Percentiles rank a stretch among this genome's conserved stretches.
phyloP scores from a whole-genome alignment of 2,329 filamentous ascomycete species.

The Penicillium sp. region DNA sequence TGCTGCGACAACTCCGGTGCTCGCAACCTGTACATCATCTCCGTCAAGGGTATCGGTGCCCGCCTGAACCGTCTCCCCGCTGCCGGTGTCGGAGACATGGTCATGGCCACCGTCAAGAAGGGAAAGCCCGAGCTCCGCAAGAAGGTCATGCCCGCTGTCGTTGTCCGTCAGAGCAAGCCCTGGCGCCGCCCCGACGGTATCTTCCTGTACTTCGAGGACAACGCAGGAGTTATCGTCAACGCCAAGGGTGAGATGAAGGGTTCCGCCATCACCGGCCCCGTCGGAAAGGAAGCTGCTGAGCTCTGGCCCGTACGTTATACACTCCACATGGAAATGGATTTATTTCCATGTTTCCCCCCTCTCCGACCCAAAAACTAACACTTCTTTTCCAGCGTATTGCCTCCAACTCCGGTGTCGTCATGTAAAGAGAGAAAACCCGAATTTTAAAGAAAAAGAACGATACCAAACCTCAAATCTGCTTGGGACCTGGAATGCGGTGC shows the following conservation, averaged over 20 bases:
- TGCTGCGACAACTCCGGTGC: conserved; percentile 99
- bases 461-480: conserved; percentile 29
- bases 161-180: conserved; percentile 98
- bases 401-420: conserved; percentile 99
- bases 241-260: conserved; percentile 99
- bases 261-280: conserved; percentile 96
- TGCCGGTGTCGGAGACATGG: conserved; percentile 98
- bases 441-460: conserved; percentile 32
- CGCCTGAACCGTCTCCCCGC: conserved; percentile 96
- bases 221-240: conserved; percentile 99
- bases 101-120: conserved; percentile 99
- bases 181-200: conserved; percentile 98
- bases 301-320: conserved; percentile 82
- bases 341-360: background rate
- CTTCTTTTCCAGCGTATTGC: conserved; percentile 78
- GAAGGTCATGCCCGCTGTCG: conserved; percentile 99
- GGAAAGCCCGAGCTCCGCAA: conserved; percentile 99
- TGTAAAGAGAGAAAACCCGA: conserved; percentile 65
- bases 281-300: conserved; percentile 99
- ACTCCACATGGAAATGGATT: background rate
- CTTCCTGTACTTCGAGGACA: conserved; percentile 99
- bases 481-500: conserved; percentile 29
- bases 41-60: conserved; percentile 97
- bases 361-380: conserved; percentile 3
- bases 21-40: conserved; percentile 99